Conservation (phyloP, 192 early-diverging fungal genomes). For the Piromyces finnis region DNA sequence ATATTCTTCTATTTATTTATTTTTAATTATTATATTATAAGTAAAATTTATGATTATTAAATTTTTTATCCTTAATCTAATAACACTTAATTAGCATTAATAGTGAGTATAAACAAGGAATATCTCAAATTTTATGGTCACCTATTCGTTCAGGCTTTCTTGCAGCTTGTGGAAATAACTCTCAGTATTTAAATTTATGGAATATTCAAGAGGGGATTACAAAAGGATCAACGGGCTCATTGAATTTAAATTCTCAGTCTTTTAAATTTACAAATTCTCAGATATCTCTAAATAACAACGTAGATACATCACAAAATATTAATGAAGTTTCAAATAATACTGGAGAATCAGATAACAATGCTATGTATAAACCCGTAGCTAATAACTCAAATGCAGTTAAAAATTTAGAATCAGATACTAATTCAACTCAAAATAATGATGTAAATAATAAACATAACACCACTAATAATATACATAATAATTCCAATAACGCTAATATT, state of each 20-base stretch:
- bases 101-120: constrained; percentile 3
- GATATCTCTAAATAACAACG: constrained; percentile 2
- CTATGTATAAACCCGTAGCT: background rate
- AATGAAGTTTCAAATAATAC: background rate
- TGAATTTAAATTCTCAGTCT: constrained; percentile 17
- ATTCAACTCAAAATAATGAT: background rate
- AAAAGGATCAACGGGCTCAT: constrained; percentile 2
- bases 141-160: constrained; percentile 33
- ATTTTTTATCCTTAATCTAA: background rate
- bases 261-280: constrained; percentile 25
- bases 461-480: background rate
- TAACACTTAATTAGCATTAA: background rate
- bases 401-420: background rate
- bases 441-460: background rate
- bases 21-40: constrained; percentile 1
- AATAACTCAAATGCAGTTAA: background rate
- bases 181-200: constrained; percentile 32
- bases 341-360: background rate
- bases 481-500: background rate
- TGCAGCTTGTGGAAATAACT: constrained; percentile 33
- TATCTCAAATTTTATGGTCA: constrained; percentile 41
- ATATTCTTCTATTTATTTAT: background rate
- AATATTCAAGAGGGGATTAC: constrained; percentile 41
- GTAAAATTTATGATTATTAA: too few species aligned
- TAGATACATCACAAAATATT: background rate